A percentile compares a stretch with the other conserved stretches of the same genome.
These are phyloP conservation scores for Crotalaria pallida DNA, from an alignment of 306 rosid genomes.

Conservation along the genomic window DNA sequence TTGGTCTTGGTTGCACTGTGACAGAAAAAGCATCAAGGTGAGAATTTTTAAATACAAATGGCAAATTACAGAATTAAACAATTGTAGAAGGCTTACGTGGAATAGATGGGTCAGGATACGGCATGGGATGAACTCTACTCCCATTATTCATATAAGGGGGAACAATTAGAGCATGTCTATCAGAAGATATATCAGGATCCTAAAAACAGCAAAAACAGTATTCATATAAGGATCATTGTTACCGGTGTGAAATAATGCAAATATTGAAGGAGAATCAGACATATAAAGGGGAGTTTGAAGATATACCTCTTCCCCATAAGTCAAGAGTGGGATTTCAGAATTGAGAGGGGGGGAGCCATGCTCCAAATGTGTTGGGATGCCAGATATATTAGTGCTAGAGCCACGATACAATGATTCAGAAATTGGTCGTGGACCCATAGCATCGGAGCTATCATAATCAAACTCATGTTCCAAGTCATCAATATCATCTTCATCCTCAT, in stretches of 20 bases:
- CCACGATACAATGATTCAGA: conserved; percentile 52
- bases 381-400: conserved; percentile 40
- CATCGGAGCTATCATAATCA: conserved; percentile 53
- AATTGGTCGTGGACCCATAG: conserved; percentile 29
- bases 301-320: conserved; percentile 91
- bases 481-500: conserved; percentile 87
- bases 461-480: conserved; percentile 95
- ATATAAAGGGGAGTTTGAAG: background rate
- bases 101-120: conserved; percentile 55
- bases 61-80: background rate
- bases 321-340: conserved; percentile 81
- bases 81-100: conserved; percentile 47
- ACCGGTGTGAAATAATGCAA: background rate
- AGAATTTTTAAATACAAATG: conserved; percentile 7
- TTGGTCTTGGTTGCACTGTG: conserved; percentile 86
- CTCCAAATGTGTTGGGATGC: conserved; percentile 42
- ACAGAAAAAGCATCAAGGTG: conserved; percentile 15
- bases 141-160: conserved; percentile 73
- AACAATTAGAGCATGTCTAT: conserved; percentile 77
- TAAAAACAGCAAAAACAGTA: conserved; percentile 23
- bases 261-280: background rate
- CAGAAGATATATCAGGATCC: conserved; percentile 83
- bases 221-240: background rate
- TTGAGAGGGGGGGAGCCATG: conserved; percentile 58
- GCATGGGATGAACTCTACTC: conserved; percentile 66